Base-by-base conservation (phyloP, 305 asterid genomes). In the Fraxinus ornus region DNA sequence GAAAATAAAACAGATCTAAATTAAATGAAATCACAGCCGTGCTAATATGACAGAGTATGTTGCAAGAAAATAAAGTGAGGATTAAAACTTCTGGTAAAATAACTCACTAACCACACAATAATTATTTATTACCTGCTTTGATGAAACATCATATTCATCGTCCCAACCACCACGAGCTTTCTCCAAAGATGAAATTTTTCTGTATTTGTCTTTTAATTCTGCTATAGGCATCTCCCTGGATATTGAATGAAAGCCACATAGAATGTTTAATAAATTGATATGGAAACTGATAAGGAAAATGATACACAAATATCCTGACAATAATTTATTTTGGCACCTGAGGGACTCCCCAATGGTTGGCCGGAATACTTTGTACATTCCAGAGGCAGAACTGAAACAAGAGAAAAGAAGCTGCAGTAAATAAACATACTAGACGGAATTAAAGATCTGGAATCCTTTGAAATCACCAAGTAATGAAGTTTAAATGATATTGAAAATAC, bases 261-360 rank as follows among this genome's bases (percentile, higher is more conserved):
- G 41, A 15, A 79, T 17, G 19, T 55, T 75, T 77, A 62, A 37
- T 86, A 83, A 78, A 75, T 83, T 74, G 37, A 73, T 36, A 70
- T 73, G 86, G 9, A 80, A 80, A 79, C 76, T 79, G 73, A 78
- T 52, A 81, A 71, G 37, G 76, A 86, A 78, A 81, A 72, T 76
- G 83, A 83, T 85, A 52, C 57, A 77, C 55, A 73, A 44, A 81
- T 78, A 82, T 84, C 73, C 74, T 60, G 21, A 62, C 52, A 26
- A 75, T 75, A 77, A 79, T 52, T 36, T 75, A 66, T 41, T 84
- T 78, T 71, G 70, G 86, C 78, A 96, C 99, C 99, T 94, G 86
- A 94, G 89, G 78, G 97, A 92, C 88, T 96, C 99, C 86, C 98
- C 98, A 68, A 91, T 86, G 81, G 94, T 89, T 80, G 99, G 99